Conservation (phyloP, 1,284 basidiomycete species). For the Ustilago hordei region DNA sequence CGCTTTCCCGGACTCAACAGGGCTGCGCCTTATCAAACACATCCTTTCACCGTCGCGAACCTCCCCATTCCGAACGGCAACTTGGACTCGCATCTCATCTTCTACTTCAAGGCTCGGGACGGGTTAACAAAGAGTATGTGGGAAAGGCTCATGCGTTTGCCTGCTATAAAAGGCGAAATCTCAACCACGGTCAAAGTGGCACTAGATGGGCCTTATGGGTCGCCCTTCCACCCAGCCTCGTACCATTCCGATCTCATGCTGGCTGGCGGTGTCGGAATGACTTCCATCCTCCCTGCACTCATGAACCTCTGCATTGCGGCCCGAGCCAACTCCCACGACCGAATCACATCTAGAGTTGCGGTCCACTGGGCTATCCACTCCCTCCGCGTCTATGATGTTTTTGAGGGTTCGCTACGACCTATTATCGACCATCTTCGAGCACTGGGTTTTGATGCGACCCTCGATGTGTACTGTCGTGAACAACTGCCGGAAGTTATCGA, state of each 20-base stretch:
- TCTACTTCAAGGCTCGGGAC: slow-evolving; percentile 48
- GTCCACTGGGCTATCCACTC: slow-evolving; percentile 38
- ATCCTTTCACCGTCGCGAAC: slow-evolving; percentile 65
- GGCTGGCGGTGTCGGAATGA: slow-evolving; percentile 55
- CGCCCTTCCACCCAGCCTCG: slow-evolving; percentile 24
- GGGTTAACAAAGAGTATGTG: slow-evolving; percentile 46
- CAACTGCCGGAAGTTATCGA: background rate
- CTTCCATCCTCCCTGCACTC: slow-evolving; percentile 41
- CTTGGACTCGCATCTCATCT: slow-evolving; percentile 37
- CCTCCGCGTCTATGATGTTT: slow-evolving; percentile 21
- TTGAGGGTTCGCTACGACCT: slow-evolving; percentile 18
- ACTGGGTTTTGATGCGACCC: slow-evolving; percentile 19
- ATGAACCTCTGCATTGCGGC: slow-evolving; percentile 37
- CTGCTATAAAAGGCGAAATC: slow-evolving; percentile 23
- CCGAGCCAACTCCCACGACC: slow-evolving; percentile 1
- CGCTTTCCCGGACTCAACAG: slow-evolving; percentile 55
- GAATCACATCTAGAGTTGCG: slow-evolving; percentile 12
- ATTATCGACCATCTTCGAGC: slow-evolving; percentile 27
- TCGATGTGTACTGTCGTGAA: slow-evolving; percentile 38
- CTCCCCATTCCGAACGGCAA: slow-evolving; percentile 36
- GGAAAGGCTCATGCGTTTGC: slow-evolving; percentile 13
- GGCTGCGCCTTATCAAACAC: slow-evolving; percentile 42
- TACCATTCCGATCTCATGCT: slow-evolving; percentile 48
- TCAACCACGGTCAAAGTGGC: slow-evolving; percentile 17
- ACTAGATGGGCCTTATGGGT: slow-evolving; percentile 61